Conservation (phyloP, 768 basidiomycete genomes). For the Tricholoma sp. region DNA sequence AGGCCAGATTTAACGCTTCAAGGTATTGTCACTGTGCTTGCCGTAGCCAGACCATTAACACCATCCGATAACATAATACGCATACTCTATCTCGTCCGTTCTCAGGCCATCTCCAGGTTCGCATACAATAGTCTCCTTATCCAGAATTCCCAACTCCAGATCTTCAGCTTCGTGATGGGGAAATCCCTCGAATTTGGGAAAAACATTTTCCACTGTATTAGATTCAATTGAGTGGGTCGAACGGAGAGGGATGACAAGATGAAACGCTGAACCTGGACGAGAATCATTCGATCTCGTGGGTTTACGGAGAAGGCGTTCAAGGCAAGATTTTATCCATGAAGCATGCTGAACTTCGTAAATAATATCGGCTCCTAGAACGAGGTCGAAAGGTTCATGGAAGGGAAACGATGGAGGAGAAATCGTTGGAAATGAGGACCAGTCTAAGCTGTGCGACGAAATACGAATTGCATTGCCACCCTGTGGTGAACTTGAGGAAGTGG, state of each 20-base stretch:
- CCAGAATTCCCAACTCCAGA: slow-evolving; percentile 41
- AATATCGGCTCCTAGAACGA: slow-evolving; percentile 80
- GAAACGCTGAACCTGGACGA: slow-evolving; percentile 40
- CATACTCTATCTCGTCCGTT: slow-evolving; percentile 59
- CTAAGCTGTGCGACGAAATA: slow-evolving; percentile 38
- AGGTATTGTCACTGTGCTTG: neutral
- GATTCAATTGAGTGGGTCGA: slow-evolving; percentile 59
- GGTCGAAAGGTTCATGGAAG: slow-evolving; percentile 48
- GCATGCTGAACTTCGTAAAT: slow-evolving; percentile 74
- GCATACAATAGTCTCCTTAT: slow-evolving; percentile 52
- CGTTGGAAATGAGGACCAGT: slow-evolving; percentile 49
- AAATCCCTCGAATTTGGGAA: slow-evolving; percentile 21
- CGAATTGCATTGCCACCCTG: neutral
- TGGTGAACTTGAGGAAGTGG: slow-evolving; percentile 4
- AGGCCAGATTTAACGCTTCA: no score
- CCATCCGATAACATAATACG: slow-evolving; percentile 75
- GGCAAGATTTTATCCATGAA: slow-evolving; percentile 61
- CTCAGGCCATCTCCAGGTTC: slow-evolving; percentile 35
- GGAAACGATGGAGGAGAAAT: slow-evolving; percentile 10
- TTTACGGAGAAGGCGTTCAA: slow-evolving; percentile 42
- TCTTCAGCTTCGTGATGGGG: slow-evolving; percentile 3
- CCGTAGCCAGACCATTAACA: slow-evolving; percentile 1
- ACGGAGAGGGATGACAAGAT: slow-evolving; percentile 75
- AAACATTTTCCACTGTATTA: slow-evolving; percentile 50
- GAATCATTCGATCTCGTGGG: slow-evolving; percentile 6